Evolutionary conservation across 1,284 basidiomycete species (phyloP), one percentile per base, ranked within the genome.

Genomic region (Apiotrichum mycotoxinovorans): DNA sequence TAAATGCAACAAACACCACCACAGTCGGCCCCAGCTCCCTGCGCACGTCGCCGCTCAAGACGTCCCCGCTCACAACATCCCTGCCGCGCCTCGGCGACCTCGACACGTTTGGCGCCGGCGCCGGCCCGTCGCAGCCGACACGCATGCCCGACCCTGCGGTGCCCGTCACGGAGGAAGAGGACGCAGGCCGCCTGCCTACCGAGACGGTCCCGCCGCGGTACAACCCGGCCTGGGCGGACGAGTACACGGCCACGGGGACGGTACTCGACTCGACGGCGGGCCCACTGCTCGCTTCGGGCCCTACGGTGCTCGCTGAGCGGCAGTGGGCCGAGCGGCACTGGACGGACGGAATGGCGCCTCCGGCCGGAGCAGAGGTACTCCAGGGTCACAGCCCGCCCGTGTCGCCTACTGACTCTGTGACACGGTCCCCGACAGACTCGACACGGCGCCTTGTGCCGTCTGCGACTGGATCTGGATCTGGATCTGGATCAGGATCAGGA

Each of bases 211-310:
- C 53, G n/a, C 53, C 53, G n/a, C 40, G 53, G 17, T 55, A 55
- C 34, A 50, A 55, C 47, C 53, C 53, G 3, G 53, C 53, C 2
- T 55, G 53, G 53, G 47, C 47, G 12, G 53, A 55, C 46, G 46
- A 48, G 18, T 48, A 35, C 46, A 18, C 26, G 1, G 22, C 46
- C 4, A 48, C 30, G 1, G 46, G 46, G 4, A 35, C 20, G 10
- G 46, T 34, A 8, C 3, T 18, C 1, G 46, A 35, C 26, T 27
- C 33, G 7, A 30, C 18, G 11, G 34, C 46, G 8, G 46, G 34
- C n/a, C 11, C 22, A 2, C 46, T 48, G 12, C 15, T 48, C 4
- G 46, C n/a, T 4, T 34, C 46, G n/a, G 46, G 46, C 1, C 46
- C 46, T 10, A 15, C 46, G 9, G 12, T 7, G 11, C 33, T 48